Evolutionary conservation across 2,329 filamentous ascomycete genomes (phyloP), one percentile per base, ranked within the genome.

Genomic region (Aspergillus amoenus): DNA sequence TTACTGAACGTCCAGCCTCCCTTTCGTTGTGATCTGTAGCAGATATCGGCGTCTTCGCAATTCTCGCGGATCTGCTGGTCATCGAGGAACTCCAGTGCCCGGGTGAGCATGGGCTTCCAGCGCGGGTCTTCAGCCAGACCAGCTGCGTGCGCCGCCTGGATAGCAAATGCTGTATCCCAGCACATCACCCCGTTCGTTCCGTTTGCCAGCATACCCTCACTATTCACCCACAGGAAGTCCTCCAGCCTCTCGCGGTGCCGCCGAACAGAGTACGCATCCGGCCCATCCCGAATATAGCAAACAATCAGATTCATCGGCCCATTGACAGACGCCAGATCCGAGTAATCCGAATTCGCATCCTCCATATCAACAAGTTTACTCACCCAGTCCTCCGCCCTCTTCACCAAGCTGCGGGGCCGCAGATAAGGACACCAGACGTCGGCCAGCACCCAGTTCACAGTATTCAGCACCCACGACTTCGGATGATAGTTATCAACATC

Each of bases 1-100:
- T 88, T 99, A 75, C 92, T 96, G 72, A 99, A 99, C 0, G 90
- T 90, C 94, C 94, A 99, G 0, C 89, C 94, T 1, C 94, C 94
- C 74, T 96, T 96, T 42, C 93, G 85, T 59, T 88, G 86, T 70
- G 97, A 93, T 17, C 94, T 88, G 72, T 97, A 99, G 69, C 90
- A 94, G 43, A 84, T 81, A 4, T 87, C 86, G 67, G 92, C 88
- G 46, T 96, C 85, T 18, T 83, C 81, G 50, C 89, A 88, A 66
- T 97, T 87, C 58, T 94, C 91, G 2, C 88, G 84, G 49, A 99
- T 93, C 70, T 99, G 94, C 63, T 97, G 93, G 44, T 88, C 84
- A 59, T 97, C 93, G 2, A 99, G 82, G 67, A 96, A 99, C 52
- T 87, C 81, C 2, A 97, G 81, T 0, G 92, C 91, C 68, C 89